Percentiles rank a stretch among this genome's conserved stretches.
Evolutionary conservation across 2,329 filamentous ascomycete species (phyloP).

Genomic region (Epichloe festucae): DNA sequence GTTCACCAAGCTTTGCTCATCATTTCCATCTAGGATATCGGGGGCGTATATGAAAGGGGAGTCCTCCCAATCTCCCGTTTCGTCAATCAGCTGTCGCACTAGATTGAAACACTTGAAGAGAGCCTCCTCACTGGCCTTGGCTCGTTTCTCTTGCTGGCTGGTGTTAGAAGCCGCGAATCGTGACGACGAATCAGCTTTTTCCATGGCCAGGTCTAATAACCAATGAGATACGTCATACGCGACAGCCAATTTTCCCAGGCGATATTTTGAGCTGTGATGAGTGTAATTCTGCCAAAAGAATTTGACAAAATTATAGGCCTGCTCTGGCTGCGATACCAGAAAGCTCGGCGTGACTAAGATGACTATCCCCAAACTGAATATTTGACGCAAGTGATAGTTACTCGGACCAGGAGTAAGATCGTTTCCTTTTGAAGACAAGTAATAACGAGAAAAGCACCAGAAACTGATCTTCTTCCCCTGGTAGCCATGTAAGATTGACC

Average conservation of each 20-base stretch:
- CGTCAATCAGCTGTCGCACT: constrained; percentile 9
- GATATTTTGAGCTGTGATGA: constrained; percentile 3
- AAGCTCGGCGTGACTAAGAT: constrained; percentile 31
- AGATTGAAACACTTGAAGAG: constrained; percentile 13
- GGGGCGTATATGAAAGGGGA: constrained; percentile 32
- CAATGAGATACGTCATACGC: constrained; percentile 17
- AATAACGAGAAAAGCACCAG: constrained; percentile 22
- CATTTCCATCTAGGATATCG: constrained; percentile 37
- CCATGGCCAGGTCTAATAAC: constrained; percentile 15
- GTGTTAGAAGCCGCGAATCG: background rate
- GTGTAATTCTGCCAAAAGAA: constrained; percentile 19
- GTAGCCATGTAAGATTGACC: constrained; percentile 17
- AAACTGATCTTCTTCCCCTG: constrained; percentile 18
- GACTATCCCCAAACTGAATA: constrained; percentile 20
- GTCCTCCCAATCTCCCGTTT: constrained; percentile 6
- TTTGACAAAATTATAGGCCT: constrained; percentile 22
- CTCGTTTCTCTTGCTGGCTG: background rate
- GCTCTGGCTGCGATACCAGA: constrained; percentile 23
- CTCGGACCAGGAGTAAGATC: background rate
- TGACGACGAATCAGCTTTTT: constrained; percentile 8
- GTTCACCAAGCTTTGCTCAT: constrained; percentile 49
- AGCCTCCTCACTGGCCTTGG: constrained; percentile 10
- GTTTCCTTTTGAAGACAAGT: constrained; percentile 1
- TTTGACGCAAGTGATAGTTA: constrained; percentile 14
- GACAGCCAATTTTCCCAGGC: constrained; percentile 16